phyloP scores from a whole-genome alignment of 768 basidiomycete genomes.

The Lentinula sp. region DNA sequence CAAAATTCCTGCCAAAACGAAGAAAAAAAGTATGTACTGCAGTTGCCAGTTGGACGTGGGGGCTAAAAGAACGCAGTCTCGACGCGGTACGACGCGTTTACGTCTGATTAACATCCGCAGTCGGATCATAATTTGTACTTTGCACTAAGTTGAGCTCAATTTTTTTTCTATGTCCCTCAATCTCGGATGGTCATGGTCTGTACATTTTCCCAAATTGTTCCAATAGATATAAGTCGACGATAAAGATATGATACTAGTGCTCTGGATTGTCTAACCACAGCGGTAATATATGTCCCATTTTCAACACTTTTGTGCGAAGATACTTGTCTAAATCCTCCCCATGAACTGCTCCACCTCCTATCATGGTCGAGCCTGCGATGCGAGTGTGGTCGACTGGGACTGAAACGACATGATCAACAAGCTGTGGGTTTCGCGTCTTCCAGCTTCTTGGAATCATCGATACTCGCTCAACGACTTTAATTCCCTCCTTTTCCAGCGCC shows the following conservation, averaged over 20 bases:
- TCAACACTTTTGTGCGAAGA: conserved; percentile 88
- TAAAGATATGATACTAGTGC: neutral
- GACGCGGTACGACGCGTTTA: too few species aligned
- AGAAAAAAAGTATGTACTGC: too few species aligned
- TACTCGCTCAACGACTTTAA: conserved; percentile 77
- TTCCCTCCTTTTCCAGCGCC: conserved; percentile 79
- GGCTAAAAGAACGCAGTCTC: neutral
- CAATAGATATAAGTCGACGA: neutral
- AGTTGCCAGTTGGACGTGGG: too few species aligned
- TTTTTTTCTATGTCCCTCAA: neutral
- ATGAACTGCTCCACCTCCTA: conserved; percentile 69
- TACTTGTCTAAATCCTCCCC: conserved; percentile 93
- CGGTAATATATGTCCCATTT: conserved; percentile 94
- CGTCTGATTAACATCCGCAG: too few species aligned
- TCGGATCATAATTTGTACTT: too few species aligned
- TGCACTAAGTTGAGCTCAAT: neutral
- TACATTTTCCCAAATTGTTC: too few species aligned
- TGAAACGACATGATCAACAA: conserved; percentile 9
- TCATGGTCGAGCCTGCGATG: conserved; percentile 65
- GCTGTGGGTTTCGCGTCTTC: conserved; percentile 38
- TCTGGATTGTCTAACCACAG: conserved; percentile 27
- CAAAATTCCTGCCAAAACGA: too few species aligned
- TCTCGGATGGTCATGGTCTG: neutral
- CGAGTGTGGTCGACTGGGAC: conserved; percentile 25
- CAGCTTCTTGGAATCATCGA: conserved; percentile 94